Evolutionary conservation across 2,329 filamentous ascomycete species (phyloP).

Genomic region (Pyrenochaeta sp.): DNA sequence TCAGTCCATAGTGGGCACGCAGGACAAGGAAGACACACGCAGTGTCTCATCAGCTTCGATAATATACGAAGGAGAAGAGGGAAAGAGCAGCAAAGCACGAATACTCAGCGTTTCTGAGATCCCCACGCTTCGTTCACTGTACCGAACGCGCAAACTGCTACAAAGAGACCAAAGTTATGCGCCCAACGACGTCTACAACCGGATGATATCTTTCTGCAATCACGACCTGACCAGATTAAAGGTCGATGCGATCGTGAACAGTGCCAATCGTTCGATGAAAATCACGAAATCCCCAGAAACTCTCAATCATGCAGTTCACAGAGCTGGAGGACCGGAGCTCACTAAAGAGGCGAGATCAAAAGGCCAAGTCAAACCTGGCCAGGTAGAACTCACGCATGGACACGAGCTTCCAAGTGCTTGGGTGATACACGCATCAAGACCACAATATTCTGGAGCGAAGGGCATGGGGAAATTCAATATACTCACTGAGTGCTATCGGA

Average conservation of each 20-base stretch:
- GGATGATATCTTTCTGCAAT: constrained; percentile 38
- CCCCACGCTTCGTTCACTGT: constrained; percentile 38
- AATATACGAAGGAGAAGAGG: constrained; percentile 11
- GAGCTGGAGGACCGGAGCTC: constrained; percentile 39
- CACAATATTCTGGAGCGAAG: constrained; percentile 28
- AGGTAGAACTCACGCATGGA: constrained; percentile 36
- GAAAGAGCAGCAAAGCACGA: constrained; percentile 1
- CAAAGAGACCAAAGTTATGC: constrained; percentile 38
- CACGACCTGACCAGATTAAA: constrained; percentile 43
- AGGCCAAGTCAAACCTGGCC: constrained; percentile 26
- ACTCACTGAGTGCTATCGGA: constrained; percentile 44
- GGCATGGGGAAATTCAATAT: constrained; percentile 34
- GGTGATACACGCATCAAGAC: constrained; percentile 44
- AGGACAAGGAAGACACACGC: constrained; percentile 1
- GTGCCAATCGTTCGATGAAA: constrained; percentile 28
- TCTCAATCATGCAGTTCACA: constrained; percentile 37
- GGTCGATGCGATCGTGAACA: constrained; percentile 48
- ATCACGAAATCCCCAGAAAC: constrained; percentile 15
- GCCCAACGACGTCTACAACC: constrained; percentile 42
- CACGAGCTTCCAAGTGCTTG: constrained; percentile 37
- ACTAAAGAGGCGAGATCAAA: constrained; percentile 26
- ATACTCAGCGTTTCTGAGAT: constrained; percentile 28
- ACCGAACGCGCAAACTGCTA: constrained; percentile 31
- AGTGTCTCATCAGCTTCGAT: constrained; percentile 22
- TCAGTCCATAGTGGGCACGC: constrained; percentile 1